Conservation (phyloP, 106 monocot genomes). For the Apostasia ramifera region DNA sequence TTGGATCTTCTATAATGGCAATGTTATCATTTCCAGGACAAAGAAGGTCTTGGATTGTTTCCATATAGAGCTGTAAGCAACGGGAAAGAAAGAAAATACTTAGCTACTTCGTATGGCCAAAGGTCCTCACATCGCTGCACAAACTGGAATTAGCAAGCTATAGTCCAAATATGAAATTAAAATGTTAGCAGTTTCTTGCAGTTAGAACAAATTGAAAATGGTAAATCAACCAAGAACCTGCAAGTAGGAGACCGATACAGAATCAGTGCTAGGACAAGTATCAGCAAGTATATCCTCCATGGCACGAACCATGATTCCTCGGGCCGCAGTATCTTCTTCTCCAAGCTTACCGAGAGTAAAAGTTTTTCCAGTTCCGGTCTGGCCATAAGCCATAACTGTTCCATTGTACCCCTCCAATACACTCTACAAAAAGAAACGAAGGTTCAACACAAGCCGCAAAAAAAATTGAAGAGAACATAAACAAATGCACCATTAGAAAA, state of each 20-base stretch:
- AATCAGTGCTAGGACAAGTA: slow-evolving; percentile 63
- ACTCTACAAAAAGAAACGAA: slow-evolving; percentile 59
- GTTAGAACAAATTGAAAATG: too few relatives aligned
- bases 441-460: background rate
- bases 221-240: slow-evolving; percentile 44
- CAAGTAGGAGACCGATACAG: slow-evolving; percentile 84
- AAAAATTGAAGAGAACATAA: background rate
- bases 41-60: slow-evolving; percentile 96
- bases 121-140: too few relatives aligned
- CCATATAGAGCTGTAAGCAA: slow-evolving; percentile 83
- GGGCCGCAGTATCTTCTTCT: slow-evolving; percentile 79
- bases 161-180: background rate
- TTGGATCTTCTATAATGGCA: slow-evolving; percentile 89
- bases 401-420: slow-evolving; percentile 98
- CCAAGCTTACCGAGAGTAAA: slow-evolving; percentile 96
- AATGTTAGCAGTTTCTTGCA: too few relatives aligned
- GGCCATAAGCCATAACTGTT: slow-evolving; percentile 98
- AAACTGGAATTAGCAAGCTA: background rate
- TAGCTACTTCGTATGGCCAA: background rate
- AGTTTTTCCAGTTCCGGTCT: slow-evolving; percentile 98
- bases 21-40: slow-evolving; percentile 91
- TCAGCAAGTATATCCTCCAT: slow-evolving; percentile 96
- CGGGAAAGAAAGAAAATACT: slow-evolving; percentile 9
- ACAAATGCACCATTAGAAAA: background rate
- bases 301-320: slow-evolving; percentile 97